Evolutionary conservation across 2,329 filamentous ascomycete species (phyloP).

Genomic region (Paecilomyces sp.): DNA sequence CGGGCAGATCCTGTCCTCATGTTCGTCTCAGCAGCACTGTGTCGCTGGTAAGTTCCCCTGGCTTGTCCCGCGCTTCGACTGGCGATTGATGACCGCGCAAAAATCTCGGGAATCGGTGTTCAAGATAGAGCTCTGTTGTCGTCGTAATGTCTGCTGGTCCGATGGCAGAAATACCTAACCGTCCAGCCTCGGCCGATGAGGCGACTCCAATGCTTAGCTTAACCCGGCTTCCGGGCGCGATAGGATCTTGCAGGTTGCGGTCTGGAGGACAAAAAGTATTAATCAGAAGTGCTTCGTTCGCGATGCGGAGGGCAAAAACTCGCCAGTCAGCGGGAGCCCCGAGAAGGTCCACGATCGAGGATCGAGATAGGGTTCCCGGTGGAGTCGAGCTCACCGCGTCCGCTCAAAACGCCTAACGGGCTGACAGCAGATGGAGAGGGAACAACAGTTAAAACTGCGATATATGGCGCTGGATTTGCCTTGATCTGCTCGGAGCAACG

Average conservation of each 20-base stretch:
- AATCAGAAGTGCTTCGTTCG: background rate
- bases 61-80: background rate
- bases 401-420: background rate
- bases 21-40: background rate
- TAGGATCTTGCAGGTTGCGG: background rate
- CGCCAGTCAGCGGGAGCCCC: background rate
- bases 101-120: background rate
- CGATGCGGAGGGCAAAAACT: background rate
- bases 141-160: background rate
- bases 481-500: background rate
- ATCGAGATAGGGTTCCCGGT: conserved; percentile 12
- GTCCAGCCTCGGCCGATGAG: background rate
- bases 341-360: background rate
- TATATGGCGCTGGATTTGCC: background rate
- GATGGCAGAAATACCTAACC: background rate
- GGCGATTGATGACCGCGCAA: background rate
- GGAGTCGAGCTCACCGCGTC: conserved; percentile 6
- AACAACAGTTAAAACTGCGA: background rate
- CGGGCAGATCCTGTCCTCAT: background rate
- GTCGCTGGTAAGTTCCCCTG: background rate
- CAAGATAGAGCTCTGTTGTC: background rate
- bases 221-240: background rate
- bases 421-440: background rate
- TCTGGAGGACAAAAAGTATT: background rate
- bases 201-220: background rate